A percentile compares a stretch with the other conserved stretches of the same genome.
These are phyloP conservation scores for Fusarium mexicanum DNA, from an alignment of 2,329 filamentous ascomycete genomes.

Conservation along the genomic window DNA sequence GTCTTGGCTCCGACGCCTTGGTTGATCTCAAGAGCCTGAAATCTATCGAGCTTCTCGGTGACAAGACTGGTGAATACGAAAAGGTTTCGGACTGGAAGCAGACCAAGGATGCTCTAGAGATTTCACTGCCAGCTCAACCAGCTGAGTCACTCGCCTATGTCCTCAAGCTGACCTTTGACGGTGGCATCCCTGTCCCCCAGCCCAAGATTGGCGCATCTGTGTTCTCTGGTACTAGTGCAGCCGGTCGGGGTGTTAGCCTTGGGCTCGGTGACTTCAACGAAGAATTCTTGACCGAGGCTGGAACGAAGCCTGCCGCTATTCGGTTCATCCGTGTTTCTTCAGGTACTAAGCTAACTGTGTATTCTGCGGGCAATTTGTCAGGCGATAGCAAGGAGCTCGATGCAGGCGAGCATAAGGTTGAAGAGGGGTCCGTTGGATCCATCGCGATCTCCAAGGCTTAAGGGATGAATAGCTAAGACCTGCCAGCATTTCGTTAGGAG, in stretches of 20 bases:
- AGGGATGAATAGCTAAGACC: fast-evolving
- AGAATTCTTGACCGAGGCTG: slow-evolving; percentile 4
- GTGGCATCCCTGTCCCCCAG: neutral
- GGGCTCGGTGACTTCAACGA: neutral
- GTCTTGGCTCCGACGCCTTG: neutral
- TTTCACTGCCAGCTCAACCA: neutral
- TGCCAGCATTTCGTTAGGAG: fast-evolving
- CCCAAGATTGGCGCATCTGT: neutral
- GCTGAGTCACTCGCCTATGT: neutral
- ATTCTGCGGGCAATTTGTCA: neutral
- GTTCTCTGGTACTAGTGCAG: neutral
- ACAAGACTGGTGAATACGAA: neutral
- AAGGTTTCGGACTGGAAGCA: neutral
- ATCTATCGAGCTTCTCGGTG: neutral
- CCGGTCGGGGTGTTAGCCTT: neutral
- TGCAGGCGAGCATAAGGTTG: neutral
- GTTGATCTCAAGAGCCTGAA: neutral
- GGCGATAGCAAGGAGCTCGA: neutral
- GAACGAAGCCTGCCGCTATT: neutral
- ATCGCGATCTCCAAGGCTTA: neutral
- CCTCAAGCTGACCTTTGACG: neutral
- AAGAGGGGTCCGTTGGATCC: neutral
- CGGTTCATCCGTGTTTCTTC: neutral
- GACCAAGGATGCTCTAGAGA: neutral
- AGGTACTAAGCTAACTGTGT: neutral